Base-by-base conservation (phyloP, 139 green algal genomes). In the Micractinium conductrix region DNA sequence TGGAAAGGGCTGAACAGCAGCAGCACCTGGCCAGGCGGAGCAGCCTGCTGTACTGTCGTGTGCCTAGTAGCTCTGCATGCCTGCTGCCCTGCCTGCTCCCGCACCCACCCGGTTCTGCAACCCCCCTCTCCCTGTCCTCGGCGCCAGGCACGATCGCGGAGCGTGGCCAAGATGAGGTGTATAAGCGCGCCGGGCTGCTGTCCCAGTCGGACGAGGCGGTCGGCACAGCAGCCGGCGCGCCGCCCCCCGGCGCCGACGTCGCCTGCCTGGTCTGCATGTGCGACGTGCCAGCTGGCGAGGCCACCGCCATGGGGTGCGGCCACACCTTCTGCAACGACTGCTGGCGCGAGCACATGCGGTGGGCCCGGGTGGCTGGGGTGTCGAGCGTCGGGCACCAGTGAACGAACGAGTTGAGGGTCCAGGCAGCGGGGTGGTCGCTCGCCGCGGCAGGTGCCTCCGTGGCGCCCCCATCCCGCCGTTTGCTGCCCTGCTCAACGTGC, bases 321-420 rank as follows among this genome's bases (percentile, higher is more conserved):
- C 95, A 98, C 86, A 86, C 68, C 4, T 98, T 96, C 88, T 98
- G 95, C 93, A 94, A 96, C 53, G 84, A 89, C 24, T 98, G 96
- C 91, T 98, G 96, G 96, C 85, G 55, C 6, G 89, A 93, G 74
- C 97, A 98, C 87, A 85, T 96, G 58, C 68, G 80, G 87, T 82
- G 76, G 10, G 76, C n/a, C n/a, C n/a, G n/a, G n/a, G n/a, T n/a
- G n/a, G n/a, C n/a, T n/a, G n/a, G n/a, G n/a, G n/a, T n/a, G n/a
- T n/a, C n/a, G n/a, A n/a, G n/a, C n/a, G n/a, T n/a, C n/a, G n/a
- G n/a, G n/a, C n/a, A n/a, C n/a, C n/a, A n/a, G n/a, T n/a, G n/a
- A n/a, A n/a, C n/a, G n/a, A n/a, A n/a, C n/a, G n/a, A n/a, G n/a
- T n/a, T n/a, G n/a, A n/a, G n/a, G n/a, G n/a, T n/a, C n/a, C n/a